These are phyloP conservation scores for Davidsoniella neocaledoniae DNA, from an alignment of 2,329 filamentous ascomycete genomes.

Conservation along the genomic window DNA sequence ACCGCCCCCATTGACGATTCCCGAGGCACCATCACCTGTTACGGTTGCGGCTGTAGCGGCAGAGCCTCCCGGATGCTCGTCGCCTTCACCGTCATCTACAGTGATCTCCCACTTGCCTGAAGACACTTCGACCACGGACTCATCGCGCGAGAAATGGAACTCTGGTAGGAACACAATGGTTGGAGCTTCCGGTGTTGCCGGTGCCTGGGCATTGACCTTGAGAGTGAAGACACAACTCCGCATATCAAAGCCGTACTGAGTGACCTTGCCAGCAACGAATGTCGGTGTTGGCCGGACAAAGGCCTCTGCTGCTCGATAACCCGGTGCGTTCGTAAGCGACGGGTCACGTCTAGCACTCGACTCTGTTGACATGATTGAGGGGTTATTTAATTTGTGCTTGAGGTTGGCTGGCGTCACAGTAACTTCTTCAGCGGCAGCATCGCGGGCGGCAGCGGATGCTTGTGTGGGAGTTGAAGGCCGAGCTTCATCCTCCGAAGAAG, in stretches of 20 bases:
- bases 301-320: conserved; percentile 81
- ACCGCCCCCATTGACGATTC: conserved; percentile 31
- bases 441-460: neutral
- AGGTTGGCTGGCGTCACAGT: conserved; percentile 61
- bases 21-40: neutral
- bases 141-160: conserved; percentile 72
- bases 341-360: conserved; percentile 30
- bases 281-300: conserved; percentile 77
- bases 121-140: conserved; percentile 55
- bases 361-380: conserved; percentile 44
- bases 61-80: conserved; percentile 1
- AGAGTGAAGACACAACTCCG: conserved; percentile 62
- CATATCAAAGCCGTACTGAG: conserved; percentile 66
- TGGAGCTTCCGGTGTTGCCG: conserved; percentile 42
- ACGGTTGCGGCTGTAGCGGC: neutral
- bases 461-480: neutral
- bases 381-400: conserved; percentile 51
- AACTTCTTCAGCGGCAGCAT: conserved; percentile 26
- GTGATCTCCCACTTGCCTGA: conserved; percentile 84
- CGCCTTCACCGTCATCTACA: conserved; percentile 35
- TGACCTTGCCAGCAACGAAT: conserved; percentile 52
- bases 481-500: neutral
- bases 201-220: conserved; percentile 35
- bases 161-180: conserved; percentile 78
- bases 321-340: conserved; percentile 45